Conservation (phyloP, 1,284 basidiomycete genomes). For the Rhodotorula mucilaginosa region DNA sequence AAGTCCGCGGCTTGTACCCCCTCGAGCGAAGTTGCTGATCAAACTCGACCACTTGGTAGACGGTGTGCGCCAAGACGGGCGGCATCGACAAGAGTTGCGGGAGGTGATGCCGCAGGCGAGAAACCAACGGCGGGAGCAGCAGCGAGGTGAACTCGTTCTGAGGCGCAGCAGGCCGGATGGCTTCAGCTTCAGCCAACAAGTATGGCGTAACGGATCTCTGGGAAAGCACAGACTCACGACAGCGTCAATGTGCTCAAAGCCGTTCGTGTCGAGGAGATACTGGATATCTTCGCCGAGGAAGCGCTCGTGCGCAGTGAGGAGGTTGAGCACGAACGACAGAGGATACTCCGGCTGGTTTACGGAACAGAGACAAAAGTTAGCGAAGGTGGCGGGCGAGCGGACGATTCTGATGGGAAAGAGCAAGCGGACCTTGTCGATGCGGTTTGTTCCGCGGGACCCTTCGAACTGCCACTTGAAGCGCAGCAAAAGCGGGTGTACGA, state of each 20-base stretch:
- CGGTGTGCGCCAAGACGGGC: constrained; percentile 85
- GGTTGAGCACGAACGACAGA: constrained; percentile 82
- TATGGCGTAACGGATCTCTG: constrained; percentile 20
- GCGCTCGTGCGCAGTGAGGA: constrained; percentile 71
- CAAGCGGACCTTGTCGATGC: constrained; percentile 75
- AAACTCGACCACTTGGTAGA: constrained; percentile 86
- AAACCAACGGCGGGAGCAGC: constrained; percentile 36
- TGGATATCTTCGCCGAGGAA: constrained; percentile 78
- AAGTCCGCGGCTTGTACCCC: constrained; percentile 34
- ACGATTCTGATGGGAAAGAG: not conserved
- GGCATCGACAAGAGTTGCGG: constrained; percentile 73
- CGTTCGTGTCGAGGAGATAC: constrained; percentile 62
- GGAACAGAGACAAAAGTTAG: not conserved
- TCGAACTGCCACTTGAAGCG: constrained; percentile 98
- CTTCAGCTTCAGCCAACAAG: not conserved
- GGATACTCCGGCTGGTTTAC: constrained; percentile 85
- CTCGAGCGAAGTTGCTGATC: constrained; percentile 71
- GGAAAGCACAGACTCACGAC: constrained; percentile 58
- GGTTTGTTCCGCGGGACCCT: constrained; percentile 77
- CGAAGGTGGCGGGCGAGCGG: not conserved
- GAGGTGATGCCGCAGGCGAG: constrained; percentile 69
- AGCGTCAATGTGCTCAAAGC: constrained; percentile 65
- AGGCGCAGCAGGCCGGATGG: constrained; percentile 11
- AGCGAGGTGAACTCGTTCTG: constrained; percentile 61
- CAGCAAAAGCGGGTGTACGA: constrained; percentile 78